These are phyloP conservation scores for Epichloe uncinata DNA, from an alignment of 2,329 filamentous ascomycete genomes.

Conservation along the genomic window DNA sequence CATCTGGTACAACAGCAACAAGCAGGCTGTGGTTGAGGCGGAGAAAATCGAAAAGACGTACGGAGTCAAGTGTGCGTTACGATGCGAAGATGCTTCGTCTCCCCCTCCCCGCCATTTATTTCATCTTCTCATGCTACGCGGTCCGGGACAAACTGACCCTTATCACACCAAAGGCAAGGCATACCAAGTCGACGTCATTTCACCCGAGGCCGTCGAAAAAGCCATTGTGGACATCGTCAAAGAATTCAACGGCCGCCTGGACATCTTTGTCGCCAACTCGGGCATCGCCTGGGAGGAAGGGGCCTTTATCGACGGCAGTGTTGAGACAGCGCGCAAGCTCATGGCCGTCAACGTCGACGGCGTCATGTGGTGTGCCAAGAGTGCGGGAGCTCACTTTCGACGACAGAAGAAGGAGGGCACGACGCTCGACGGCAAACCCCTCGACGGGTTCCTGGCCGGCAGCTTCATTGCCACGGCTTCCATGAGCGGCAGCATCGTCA, in stretches of 20 bases:
- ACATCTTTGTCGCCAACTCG: slow-evolving; percentile 69
- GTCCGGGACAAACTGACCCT: background rate
- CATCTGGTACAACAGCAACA: slow-evolving; percentile 60
- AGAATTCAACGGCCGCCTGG: slow-evolving; percentile 63
- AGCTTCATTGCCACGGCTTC: slow-evolving; percentile 68
- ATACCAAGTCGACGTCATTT: slow-evolving; percentile 48
- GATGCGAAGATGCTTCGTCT: background rate
- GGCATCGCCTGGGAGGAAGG: slow-evolving; percentile 63
- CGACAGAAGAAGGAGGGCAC: slow-evolving; percentile 56
- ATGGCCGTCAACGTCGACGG: slow-evolving; percentile 61
- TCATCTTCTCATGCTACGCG: background rate
- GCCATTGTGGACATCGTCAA: slow-evolving; percentile 39
- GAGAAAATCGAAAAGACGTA: slow-evolving; percentile 51
- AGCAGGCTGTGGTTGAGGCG: slow-evolving; percentile 47
- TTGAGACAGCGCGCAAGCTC: slow-evolving; percentile 53
- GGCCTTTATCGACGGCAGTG: slow-evolving; percentile 48
- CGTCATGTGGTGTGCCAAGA: slow-evolving; percentile 63
- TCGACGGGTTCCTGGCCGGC: slow-evolving; percentile 47
- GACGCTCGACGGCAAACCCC: slow-evolving; percentile 44
- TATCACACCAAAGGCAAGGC: slow-evolving; percentile 8
- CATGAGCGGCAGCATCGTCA: slow-evolving; percentile 68
- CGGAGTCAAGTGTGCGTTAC: slow-evolving; percentile 49
- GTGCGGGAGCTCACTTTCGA: slow-evolving; percentile 55
- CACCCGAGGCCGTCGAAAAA: slow-evolving; percentile 35
- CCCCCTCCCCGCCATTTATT: background rate